A percentile compares a stretch with the other conserved stretches of the same genome.
Conservation (phyloP, 768 basidiomycete species). For the Russula emetica region DNA sequence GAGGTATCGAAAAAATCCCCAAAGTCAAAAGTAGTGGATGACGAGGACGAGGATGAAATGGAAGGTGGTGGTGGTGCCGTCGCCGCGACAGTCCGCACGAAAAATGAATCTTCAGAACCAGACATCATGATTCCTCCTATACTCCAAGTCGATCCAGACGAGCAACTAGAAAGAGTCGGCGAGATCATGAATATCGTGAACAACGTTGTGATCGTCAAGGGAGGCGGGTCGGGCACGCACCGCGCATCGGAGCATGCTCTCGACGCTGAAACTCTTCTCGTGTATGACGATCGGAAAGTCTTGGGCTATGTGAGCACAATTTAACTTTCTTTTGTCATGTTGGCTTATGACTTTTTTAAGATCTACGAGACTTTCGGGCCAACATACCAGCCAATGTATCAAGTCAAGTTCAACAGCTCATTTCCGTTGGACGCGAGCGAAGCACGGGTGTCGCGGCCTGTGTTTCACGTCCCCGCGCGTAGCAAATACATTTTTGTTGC, state of each 20-base stretch:
- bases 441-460: constrained; percentile 52
- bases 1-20: neutral
- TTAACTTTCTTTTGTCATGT: constrained; percentile 5
- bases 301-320: constrained; percentile 71
- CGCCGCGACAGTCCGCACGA: constrained; percentile 49
- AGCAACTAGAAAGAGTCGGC: constrained; percentile 69
- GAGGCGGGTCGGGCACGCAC: constrained; percentile 43
- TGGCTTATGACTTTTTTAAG: constrained; percentile 40
- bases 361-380: constrained; percentile 96
- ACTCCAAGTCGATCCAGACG: constrained; percentile 57
- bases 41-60: constrained; percentile 40
- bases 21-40: constrained; percentile 1
- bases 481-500: constrained; percentile 83
- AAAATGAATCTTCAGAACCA: constrained; percentile 62
- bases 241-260: constrained; percentile 60
- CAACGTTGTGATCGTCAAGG: constrained; percentile 69
- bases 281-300: constrained; percentile 86
- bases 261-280: constrained; percentile 86
- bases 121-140: constrained; percentile 61
- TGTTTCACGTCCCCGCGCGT: constrained; percentile 77
- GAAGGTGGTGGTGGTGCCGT: constrained; percentile 61
- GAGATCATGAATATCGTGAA: constrained; percentile 73
- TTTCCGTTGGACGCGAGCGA: constrained; percentile 58
- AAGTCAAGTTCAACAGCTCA: constrained; percentile 69
- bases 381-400: constrained; percentile 84